Base-by-base conservation (phyloP, 257 asterid species). In the Dorcoceras hygrometricum region DNA sequence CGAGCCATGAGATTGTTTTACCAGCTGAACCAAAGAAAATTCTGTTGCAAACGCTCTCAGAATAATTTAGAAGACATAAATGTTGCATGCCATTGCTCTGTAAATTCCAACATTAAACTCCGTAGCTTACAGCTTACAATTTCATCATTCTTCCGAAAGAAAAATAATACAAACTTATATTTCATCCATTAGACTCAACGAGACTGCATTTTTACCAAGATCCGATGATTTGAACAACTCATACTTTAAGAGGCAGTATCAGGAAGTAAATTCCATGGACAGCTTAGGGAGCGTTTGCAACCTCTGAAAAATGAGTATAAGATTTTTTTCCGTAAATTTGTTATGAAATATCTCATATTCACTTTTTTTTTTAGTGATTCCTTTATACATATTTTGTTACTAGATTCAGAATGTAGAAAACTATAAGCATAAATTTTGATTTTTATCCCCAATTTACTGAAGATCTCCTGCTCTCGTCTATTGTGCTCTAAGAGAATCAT, bases 131-230 rank as follows among this genome's bases (percentile, higher is more conserved):
- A 51, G 34, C 23, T 7, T 29, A 23, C 56, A 55, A 39, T 20
- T 24, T 73, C 14, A 24, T 70, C 50, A 57, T 62, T 62, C 23
- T 24, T 4, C 11, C 43, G 18, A 66, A 54, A 75, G 11, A 62
- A 23, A 26, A 31, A 18, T 43, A 16, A 32, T 46, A 43, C 11
- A 62, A 51, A 63, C 66, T 43, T 22, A 60, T 31, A 43, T 43
- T 25, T n/a, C 6, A 27, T 16, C 66, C 58, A 70, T 53, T 24
- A 27, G 29, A 66, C 59, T 66, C 55, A 57, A 66, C 46, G 48
- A 1, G 57, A 20, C 36, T 51, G 34, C 63, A 64, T 12, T 27
- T 22, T 66, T 65, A 62, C n/a, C n/a, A 39, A 39, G 50, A 11
- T 55, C 18, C 6, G 16, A 16, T 14, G 8, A 16, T 43, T 14